Evolutionary conservation across 169 alveolate genomes (phyloP), one percentile per base, ranked within the genome.

Genomic region (Cryptosporidium ubiquitum): DNA sequence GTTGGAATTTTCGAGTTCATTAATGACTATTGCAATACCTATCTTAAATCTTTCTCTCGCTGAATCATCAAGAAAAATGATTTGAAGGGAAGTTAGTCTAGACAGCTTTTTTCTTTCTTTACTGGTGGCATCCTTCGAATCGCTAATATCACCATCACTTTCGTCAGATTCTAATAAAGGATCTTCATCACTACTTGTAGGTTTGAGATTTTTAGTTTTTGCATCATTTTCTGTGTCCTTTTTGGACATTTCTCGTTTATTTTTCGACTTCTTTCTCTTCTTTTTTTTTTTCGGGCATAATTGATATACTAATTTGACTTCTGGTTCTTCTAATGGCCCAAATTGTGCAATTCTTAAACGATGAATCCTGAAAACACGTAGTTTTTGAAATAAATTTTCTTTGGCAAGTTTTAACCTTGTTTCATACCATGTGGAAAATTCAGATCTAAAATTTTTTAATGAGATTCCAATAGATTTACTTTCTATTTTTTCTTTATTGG

Each of bases 1-100:
- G 61, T 35, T 42, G 40, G 89, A 79, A 29, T 79, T 79, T 79
- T 79, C 89, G 23, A 61, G 68, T 35, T 79, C 79, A 33, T 79
- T 79, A 12, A 79, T 61, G 26, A 79, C 89, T 9, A 79, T 23
- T 5, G 89, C 89, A 37, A 79, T 61, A 7, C 89, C 89, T 31
- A 79, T 33, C 69, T 79, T 79, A 23, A 79, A 58, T 39, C 89
- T 79, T 47, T 79, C 89, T 58, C 89, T 79, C 40, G 89, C 73
- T 12, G 89, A 79, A 68, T 79, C 89, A 40, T 79, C 89, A 12
- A 79, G 37, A 47, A 79, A 79, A 31, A 79, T 61, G 26, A 79
- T 5, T 20, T 79, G 79, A 18, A 79, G 61, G 37, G 79, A 79
- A 18, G 89, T 61, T 61, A 79, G 39, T 35, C 75, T 79, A 7